A percentile compares a stretch with the other conserved stretches of the same genome.
Evolutionary conservation across 805 yeast species (phyloP).

Genomic region (Saturnispora sanitii): DNA sequence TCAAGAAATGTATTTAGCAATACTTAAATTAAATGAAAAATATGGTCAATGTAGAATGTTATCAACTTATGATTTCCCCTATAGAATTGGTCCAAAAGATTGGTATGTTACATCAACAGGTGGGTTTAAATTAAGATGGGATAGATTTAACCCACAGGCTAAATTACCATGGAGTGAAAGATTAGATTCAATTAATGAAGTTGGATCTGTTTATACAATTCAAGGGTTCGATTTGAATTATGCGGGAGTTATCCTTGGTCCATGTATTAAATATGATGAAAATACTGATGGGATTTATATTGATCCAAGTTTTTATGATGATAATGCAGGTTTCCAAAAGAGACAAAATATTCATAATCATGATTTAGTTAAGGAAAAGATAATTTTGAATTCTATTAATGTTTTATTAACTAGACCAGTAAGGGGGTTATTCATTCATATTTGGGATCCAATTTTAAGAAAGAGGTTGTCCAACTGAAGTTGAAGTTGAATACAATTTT

Average conservation of each 20-base stretch:
- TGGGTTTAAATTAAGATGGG: slow-evolving; percentile 38
- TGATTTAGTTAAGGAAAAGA: slow-evolving; percentile 29
- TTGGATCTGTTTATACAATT: slow-evolving; percentile 38
- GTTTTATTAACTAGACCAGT: slow-evolving; percentile 39
- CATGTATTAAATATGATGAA: slow-evolving; percentile 32
- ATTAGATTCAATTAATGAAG: slow-evolving; percentile 36
- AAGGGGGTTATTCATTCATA: slow-evolving; percentile 33
- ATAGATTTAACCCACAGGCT: slow-evolving; percentile 33
- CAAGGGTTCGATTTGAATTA: slow-evolving; percentile 41
- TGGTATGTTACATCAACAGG: slow-evolving; percentile 34
- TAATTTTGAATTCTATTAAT: slow-evolving; percentile 35
- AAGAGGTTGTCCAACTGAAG: slow-evolving; percentile 20
- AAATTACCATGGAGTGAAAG: slow-evolving; percentile 38
- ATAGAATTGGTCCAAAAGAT: slow-evolving; percentile 35
- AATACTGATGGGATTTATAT: slow-evolving; percentile 27
- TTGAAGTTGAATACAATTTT: too few relatives aligned
- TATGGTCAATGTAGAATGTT: slow-evolving; percentile 35
- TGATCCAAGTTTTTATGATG: slow-evolving; percentile 33
- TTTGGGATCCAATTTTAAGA: slow-evolving; percentile 33
- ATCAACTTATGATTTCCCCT: slow-evolving; percentile 38
- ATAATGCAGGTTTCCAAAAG: slow-evolving; percentile 36
- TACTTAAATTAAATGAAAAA: slow-evolving; percentile 24
- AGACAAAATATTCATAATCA: slow-evolving; percentile 31
- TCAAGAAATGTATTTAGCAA: slow-evolving; percentile 30
- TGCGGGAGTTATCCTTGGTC: slow-evolving; percentile 37